A percentile compares a stretch with the other conserved stretches of the same genome.
Conservation (phyloP, 169 alveolate genomes). For the Babesia microti region DNA sequence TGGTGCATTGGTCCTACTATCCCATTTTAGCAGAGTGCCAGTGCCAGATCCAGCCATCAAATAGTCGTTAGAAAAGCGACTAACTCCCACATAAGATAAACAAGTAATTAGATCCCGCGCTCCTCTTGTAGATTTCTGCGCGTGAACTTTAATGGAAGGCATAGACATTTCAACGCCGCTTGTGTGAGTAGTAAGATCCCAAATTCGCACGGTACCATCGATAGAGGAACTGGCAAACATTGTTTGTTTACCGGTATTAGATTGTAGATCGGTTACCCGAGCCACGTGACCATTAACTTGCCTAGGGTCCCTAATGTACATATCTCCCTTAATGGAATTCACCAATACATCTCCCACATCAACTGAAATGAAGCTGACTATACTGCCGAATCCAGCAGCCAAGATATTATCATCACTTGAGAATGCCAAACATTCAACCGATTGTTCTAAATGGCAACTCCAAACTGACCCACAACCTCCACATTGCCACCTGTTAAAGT, state of each 20-base stretch:
- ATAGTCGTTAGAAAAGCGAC: not conserved
- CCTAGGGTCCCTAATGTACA: conserved; percentile 55
- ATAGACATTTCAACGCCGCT: conserved; percentile 32
- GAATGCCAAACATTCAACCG: conserved; percentile 18
- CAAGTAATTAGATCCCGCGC: conserved; percentile 17
- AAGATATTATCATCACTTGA: conserved; percentile 21
- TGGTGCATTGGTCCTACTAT: conserved; percentile 16
- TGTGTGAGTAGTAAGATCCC: conserved; percentile 27
- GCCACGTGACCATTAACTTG: conserved; percentile 59
- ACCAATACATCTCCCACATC: conserved; percentile 47
- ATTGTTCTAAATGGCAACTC: conserved; percentile 27
- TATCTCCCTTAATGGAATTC: conserved; percentile 54
- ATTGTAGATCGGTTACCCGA: too few species aligned
- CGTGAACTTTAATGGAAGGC: conserved; percentile 5
- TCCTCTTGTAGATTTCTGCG: conserved; percentile 12
- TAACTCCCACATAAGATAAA: conserved; percentile 7
- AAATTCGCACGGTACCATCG: conserved; percentile 21
- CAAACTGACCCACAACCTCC: conserved; percentile 47
- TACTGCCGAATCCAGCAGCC: conserved; percentile 35
- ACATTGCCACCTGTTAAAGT: conserved; percentile 37
- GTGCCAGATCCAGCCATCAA: conserved; percentile 34
- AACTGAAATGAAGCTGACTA: conserved; percentile 24
- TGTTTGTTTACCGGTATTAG: too few species aligned
- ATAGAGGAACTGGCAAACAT: too few species aligned
- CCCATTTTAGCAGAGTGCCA: conserved; percentile 32